A percentile compares a stretch with the other conserved stretches of the same genome.
Evolutionary conservation across 805 yeast genomes (phyloP).

Genomic region (Lipomyces kockii): DNA sequence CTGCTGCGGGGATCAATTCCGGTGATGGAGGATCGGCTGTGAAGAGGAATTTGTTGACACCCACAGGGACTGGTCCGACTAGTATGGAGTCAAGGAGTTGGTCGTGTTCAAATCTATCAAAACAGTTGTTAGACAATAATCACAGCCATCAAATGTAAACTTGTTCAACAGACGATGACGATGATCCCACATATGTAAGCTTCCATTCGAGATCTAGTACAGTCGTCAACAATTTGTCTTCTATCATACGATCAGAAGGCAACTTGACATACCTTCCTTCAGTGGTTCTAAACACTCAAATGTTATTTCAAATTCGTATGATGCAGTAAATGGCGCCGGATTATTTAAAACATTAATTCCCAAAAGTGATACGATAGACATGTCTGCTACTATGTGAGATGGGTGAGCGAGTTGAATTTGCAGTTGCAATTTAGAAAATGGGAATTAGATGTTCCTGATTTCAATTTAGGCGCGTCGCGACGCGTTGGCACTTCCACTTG

Average conservation of each 20-base stretch:
- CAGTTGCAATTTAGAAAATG: too few relatives aligned
- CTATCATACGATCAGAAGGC: neutral
- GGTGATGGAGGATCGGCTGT: constrained; percentile 97
- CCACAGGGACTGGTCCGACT: constrained; percentile 99
- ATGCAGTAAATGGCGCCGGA: constrained; percentile 91
- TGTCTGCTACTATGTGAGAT: constrained; percentile 2
- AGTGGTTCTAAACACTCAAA: constrained; percentile 95
- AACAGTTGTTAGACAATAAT: neutral
- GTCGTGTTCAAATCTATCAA: constrained; percentile 73
- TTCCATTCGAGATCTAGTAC: constrained; percentile 91
- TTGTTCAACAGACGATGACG: constrained; percentile 60
- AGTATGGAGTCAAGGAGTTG: constrained; percentile 93
- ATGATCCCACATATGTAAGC: constrained; percentile 93
- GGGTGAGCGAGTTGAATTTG: too few relatives aligned
- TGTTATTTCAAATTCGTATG: constrained; percentile 95
- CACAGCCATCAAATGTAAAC: neutral
- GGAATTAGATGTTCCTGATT: too few relatives aligned
- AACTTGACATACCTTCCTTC: constrained; percentile 54
- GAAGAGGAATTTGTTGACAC: constrained; percentile 88
- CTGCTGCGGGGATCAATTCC: constrained; percentile 93
- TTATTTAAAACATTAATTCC: constrained; percentile 92
- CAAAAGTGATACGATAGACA: constrained; percentile 50
- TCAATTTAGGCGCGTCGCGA: too few relatives aligned
- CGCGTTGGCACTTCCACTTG: too few relatives aligned
- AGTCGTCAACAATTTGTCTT: neutral